Evolutionary conservation across 1,284 basidiomycete species (phyloP), one percentile per base, ranked within the genome.

Genomic region (Gomphus bonarii): DNA sequence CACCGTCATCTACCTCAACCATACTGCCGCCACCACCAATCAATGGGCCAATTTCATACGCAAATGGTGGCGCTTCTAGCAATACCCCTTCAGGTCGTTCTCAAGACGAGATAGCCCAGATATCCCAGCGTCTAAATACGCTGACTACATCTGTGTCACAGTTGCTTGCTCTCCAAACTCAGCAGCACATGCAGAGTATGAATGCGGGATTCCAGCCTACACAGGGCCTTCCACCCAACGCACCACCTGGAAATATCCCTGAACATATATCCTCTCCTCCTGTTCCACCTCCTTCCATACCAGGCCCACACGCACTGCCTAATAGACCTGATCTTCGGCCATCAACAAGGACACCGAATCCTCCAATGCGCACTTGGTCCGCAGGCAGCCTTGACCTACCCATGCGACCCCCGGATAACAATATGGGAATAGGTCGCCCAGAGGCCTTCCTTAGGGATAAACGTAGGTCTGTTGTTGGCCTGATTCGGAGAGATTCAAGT

Each of bases 91-190:
- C 82, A 47, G 36, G 50, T 46, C 53, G 57, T 31, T 67, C 73
- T 25, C 61, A 40, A 14, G 86, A 88, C 67, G 88, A 91, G 67
- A 80, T 93, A 58, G 75, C 80, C 9, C 79, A 82, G 49, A 85
- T 94, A 43, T 85, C 88, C 9, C 86, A 88, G 65, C 82, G 89
- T 54, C 73, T 93, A 56, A 85, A 85, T 63, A 88, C 85, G 12
- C 73, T 94, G 61, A 92, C 89, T 30, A 83, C 85, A 0, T 90
- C 88, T n/a, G 90, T 94, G 50, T 86, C 90, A 18, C 91, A 93
- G 68, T 75, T 93, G 20, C 76, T 90, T 18, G 83, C 84, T 10
- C 68, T 89, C 36, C 86, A 89, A 66, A 86, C 83, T 2, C 84
- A 88, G 61, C 82, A 85, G 52, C 73, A 80, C 58, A 75, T 82